These are phyloP conservation scores for Camelina neglecta DNA, from an alignment of 345 rosid genomes.

Conservation along the genomic window DNA sequence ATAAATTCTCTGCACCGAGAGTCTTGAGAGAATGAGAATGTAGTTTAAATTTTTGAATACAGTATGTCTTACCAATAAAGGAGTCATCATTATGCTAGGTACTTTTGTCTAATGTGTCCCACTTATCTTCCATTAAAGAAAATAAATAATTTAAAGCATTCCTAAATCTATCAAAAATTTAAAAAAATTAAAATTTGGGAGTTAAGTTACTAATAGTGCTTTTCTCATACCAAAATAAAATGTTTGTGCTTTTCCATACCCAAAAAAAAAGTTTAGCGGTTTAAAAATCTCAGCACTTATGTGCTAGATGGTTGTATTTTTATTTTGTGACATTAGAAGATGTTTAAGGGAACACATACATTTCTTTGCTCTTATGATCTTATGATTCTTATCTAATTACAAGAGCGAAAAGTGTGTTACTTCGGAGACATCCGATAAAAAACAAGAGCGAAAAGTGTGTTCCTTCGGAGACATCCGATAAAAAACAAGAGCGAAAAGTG, in stretches of 20 bases:
- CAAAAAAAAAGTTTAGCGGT: not conserved
- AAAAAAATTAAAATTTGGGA: not conserved
- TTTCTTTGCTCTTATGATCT: not conserved
- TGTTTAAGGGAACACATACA: not conserved
- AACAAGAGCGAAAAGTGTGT: not conserved
- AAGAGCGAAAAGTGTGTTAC: not conserved
- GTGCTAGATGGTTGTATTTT: too few species aligned
- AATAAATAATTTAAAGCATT: too few species aligned
- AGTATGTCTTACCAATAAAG: not conserved
- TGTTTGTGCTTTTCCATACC: too few species aligned
- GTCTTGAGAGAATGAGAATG: not conserved
- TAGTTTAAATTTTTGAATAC: not conserved
- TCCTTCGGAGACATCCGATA: too few species aligned
- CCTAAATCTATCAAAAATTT: too few species aligned
- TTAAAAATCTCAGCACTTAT: not conserved
- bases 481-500: not conserved
- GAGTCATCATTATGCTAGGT: not conserved
- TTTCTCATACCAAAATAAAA: not conserved
- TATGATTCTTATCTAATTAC: not conserved
- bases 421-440: too few species aligned
- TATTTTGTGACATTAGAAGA: not conserved
- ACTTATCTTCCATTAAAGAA: not conserved
- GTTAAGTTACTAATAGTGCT: not conserved
- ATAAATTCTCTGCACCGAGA: not conserved
- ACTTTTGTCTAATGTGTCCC: constrained; percentile 9